Conservation (phyloP, 2,329 filamentous ascomycete genomes). For the Chaetomium sp. region DNA sequence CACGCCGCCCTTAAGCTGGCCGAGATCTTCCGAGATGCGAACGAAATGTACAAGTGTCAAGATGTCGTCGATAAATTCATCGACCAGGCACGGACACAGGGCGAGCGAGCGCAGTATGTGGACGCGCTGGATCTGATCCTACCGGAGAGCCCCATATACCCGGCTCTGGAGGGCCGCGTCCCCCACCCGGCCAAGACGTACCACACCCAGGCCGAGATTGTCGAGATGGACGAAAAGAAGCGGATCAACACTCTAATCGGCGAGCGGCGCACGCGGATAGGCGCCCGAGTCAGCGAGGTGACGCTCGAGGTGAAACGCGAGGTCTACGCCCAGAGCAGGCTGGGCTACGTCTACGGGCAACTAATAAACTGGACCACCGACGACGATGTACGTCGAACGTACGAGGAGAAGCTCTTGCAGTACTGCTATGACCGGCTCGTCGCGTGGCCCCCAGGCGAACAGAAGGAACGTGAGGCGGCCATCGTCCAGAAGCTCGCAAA, state of each 20-base stretch:
- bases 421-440: conserved; percentile 78
- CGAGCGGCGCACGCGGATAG: conserved; percentile 83
- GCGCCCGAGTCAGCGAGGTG: conserved; percentile 80
- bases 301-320: conserved; percentile 86
- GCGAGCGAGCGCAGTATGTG: conserved; percentile 72
- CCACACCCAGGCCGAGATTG: conserved; percentile 76
- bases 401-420: conserved; percentile 87
- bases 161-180: conserved; percentile 79
- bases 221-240: conserved; percentile 84
- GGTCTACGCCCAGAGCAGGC: conserved; percentile 70
- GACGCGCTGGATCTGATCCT: conserved; percentile 75
- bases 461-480: conserved; percentile 70
- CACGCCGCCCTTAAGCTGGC: conserved; percentile 73
- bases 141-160: conserved; percentile 79
- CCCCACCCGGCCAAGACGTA: conserved; percentile 80
- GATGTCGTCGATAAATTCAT: conserved; percentile 79
- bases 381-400: conserved; percentile 78
- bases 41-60: conserved; percentile 65
- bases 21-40: conserved; percentile 68
- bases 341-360: conserved; percentile 79
- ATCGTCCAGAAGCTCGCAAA: conserved; percentile 76
- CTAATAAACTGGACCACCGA: conserved; percentile 90
- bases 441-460: conserved; percentile 62
- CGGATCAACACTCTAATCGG: conserved; percentile 88
- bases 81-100: conserved; percentile 70